These are phyloP conservation scores for Musa beccarii DNA, from an alignment of 176 grass and related monocot genomes.

Conservation along the genomic window DNA sequence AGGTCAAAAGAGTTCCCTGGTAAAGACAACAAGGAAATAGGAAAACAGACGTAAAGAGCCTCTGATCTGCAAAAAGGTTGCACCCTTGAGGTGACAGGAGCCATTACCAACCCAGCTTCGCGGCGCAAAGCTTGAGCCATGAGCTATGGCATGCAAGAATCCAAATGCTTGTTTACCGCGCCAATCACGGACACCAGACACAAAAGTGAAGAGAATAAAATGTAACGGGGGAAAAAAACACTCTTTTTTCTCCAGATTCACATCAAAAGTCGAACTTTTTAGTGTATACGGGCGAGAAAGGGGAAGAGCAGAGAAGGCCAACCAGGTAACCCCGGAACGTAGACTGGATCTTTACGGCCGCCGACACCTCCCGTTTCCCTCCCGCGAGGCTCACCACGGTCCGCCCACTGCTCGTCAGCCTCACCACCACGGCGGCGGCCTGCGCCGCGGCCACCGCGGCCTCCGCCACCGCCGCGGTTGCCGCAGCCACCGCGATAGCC, in stretches of 20 bases:
- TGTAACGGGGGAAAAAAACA: too few species aligned
- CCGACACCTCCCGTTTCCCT: slow-evolving; percentile 39
- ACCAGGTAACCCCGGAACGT: slow-evolving; percentile 88
- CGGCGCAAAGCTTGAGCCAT: too few species aligned
- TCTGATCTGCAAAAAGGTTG: too few species aligned
- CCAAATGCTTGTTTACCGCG: too few species aligned
- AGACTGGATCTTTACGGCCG: slow-evolving; percentile 78
- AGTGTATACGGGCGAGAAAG: background rate
- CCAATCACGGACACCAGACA: too few species aligned
- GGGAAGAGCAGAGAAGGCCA: background rate
- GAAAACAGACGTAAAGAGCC: too few species aligned
- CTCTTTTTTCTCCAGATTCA: background rate
- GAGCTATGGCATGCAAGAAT: too few species aligned
- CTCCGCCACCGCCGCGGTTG: slow-evolving; percentile 71
- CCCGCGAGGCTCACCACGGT: slow-evolving; percentile 15
- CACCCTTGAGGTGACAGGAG: too few species aligned
- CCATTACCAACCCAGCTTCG: too few species aligned
- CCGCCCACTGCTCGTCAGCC: slow-evolving; percentile 56
- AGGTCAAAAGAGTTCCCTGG: too few species aligned
- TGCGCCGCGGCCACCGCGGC: slow-evolving; percentile 75
- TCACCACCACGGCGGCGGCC: slow-evolving; percentile 67
- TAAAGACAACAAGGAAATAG: too few species aligned
- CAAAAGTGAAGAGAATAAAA: too few species aligned
- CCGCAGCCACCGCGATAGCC: slow-evolving; percentile 81
- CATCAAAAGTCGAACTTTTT: background rate